Conservation (phyloP, 148 eudicot species). For the Silene conica region DNA sequence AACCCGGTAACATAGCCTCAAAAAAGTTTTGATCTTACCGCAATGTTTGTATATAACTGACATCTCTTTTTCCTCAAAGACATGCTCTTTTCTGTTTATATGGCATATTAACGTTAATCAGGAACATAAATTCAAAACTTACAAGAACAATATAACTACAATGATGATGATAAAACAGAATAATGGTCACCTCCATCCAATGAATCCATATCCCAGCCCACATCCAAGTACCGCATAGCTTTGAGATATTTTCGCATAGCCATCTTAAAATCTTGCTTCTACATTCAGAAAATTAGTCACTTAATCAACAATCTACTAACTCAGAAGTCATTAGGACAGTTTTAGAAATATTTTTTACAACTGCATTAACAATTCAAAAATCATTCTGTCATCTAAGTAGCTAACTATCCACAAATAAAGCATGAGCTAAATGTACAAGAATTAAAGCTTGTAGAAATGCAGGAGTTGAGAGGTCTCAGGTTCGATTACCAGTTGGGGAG, state of each 20-base stretch:
- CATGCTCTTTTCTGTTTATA: constrained; percentile 43
- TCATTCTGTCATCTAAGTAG: background rate
- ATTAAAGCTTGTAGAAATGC: too few relatives aligned
- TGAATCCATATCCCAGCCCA: constrained; percentile 69
- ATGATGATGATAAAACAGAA: background rate
- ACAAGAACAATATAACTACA: background rate
- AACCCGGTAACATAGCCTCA: background rate
- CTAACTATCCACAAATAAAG: background rate
- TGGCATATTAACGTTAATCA: constrained; percentile 4
- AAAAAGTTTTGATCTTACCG: constrained; percentile 46
- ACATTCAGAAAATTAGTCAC: constrained; percentile 10
- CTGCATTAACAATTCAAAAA: background rate
- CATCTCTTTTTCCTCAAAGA: constrained; percentile 61
- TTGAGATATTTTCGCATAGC: constrained; percentile 67
- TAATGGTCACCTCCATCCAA: constrained; percentile 53
- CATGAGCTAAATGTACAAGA: background rate
- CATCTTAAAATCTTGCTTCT: constrained; percentile 78
- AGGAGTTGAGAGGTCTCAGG: too few relatives aligned
- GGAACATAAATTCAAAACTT: background rate
- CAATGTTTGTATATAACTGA: constrained; percentile 63
- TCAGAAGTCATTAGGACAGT: background rate
- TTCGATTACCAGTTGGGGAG: too few relatives aligned
- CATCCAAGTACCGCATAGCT: constrained; percentile 65
- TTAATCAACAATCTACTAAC: background rate
- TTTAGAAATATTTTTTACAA: background rate